Conservation (phyloP, 768 basidiomycete genomes). For the Coprinopsis cinerea region DNA sequence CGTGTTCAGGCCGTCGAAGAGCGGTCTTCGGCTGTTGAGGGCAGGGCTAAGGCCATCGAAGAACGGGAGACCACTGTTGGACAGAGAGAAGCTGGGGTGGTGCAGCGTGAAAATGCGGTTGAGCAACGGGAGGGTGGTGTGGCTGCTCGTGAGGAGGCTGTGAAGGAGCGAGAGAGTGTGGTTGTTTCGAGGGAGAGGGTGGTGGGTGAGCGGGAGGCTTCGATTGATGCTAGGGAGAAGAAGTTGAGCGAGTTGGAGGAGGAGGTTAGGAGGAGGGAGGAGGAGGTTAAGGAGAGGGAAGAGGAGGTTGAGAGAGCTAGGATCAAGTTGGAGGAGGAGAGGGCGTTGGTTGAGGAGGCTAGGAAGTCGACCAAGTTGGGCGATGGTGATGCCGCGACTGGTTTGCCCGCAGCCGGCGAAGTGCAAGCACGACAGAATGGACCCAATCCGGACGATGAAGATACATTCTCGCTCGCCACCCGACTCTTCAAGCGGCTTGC, state of each 20-base stretch:
- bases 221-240: not conserved
- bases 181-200: not conserved
- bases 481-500: not conserved
- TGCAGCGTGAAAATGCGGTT: not conserved
- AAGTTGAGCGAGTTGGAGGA: not conserved
- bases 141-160: not conserved
- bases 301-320: not conserved
- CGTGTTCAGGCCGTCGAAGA: not conserved
- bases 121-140: not conserved
- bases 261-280: not conserved
- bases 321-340: not conserved
- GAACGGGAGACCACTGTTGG: not conserved
- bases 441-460: not conserved
- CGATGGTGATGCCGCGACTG: too few species aligned
- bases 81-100: not conserved
- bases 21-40: not conserved
- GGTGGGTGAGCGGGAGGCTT: not conserved
- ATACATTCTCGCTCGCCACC: not conserved
- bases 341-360: not conserved
- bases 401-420: too few species aligned
- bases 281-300: not conserved
- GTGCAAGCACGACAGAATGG: not conserved
- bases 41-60: not conserved
- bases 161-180: not conserved
- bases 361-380: too few species aligned